Base-by-base conservation (phyloP, 1,284 basidiomycete genomes). In the Nidula niveotomentosa region DNA sequence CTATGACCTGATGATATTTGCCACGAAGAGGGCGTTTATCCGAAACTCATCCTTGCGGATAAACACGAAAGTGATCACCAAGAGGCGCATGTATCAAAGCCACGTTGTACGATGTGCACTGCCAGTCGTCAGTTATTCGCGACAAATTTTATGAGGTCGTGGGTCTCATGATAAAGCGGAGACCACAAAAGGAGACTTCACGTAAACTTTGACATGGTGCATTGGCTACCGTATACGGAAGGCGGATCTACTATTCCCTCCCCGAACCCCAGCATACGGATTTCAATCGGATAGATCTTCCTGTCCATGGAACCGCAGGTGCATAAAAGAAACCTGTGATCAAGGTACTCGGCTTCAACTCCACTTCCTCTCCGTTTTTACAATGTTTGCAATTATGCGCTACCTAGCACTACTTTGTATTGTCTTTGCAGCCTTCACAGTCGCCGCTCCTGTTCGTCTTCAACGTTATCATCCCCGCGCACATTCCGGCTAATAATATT, bases 401-500 rank as follows among this genome's bases (percentile, higher is more conserved):
- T 69, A 68, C 56, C 59, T 71, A 49, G 59, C 65, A 48, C 48
- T 68, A 39, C 50, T 74, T 41, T 65, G 66, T 36, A 56, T 73
- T 54, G 57, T 70, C 54, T 58, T 73, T 50, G 57, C 65, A 34
- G 60, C 64, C 44, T 60, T 62, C 48, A 65, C 63, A 53, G 63
- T 66, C 58, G 68, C 71, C 58, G 58, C 66, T 41, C 73, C 74
- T 53, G 69, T 72, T 53, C 51, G 69, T 65, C 48, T 48, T 48
- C 56, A 48, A 23, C 57, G 52, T 49, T 39, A 48, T 43, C 48
- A 48, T 30, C 44, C 48, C 51, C 43, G 47, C 49, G 44, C 50
- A 44, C 45, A 39, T 17, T 54, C 43, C 23, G 47, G 47, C 37
- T 41, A 15, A 41, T 41, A 12, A 12, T 34, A 10, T 18, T 30